Evolutionary conservation across 257 asterid genomes (phyloP), one percentile per base, ranked within the genome.

Genomic region (Verbena officinalis): DNA sequence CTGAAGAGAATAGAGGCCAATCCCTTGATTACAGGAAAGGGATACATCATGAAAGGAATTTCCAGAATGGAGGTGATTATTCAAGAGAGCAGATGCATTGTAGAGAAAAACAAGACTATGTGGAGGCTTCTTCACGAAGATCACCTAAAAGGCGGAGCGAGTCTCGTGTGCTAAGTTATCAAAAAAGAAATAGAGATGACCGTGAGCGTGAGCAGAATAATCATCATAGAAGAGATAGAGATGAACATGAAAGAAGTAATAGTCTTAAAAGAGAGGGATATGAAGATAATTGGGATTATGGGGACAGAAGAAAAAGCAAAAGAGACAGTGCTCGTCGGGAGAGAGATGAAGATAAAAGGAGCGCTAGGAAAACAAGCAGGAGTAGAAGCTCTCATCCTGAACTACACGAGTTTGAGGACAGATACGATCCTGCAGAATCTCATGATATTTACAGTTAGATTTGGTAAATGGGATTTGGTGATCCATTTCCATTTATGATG

Each of bases 351-450:
- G 75, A 79, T 8, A 61, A 60, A 22, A 52, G 62, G 81, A 62
- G 48, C n/a, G n/a, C n/a, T 64, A 62, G 77, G 13, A 72, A 65
- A 61, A 22, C 59, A 42, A 52, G 38, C 39, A 69, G 55, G 56
- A 53, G 23, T 61, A 71, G 72, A 21, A 71, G 62, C 67, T 79
- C 85, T 43, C 70, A 42, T 33, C 69, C 53, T 54, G 81, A 72
- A 61, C 48, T 49, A 16, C 66, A 40, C 53, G 80, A 80, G 64
- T 83, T 86, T 74, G 84, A 75, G 55, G 98, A 91, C 75, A 76
- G 96, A 81, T 86, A 89, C 68, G 81, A 82, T 77, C 95, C 97
- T 71, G 52, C 80, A 46, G 77, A 67, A 60, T 75, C 79, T 24
- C 75, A 50, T 73, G 80, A 70, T 55, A n/a, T 30, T 52, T 61